Evolutionary conservation across 805 yeast genomes (phyloP), one percentile per base, ranked within the genome.

Genomic region (Grigorovia humatica): DNA sequence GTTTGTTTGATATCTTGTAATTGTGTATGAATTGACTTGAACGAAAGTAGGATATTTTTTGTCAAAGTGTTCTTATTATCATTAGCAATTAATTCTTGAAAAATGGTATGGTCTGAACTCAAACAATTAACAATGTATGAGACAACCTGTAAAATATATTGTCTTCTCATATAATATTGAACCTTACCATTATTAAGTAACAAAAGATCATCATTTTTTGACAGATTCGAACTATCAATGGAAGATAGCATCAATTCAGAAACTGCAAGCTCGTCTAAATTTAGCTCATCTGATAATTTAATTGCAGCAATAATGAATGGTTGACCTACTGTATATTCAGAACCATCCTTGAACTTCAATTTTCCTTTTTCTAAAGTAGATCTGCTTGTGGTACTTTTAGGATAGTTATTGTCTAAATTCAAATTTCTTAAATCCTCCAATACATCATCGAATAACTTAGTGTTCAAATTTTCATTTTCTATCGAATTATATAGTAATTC

Each of bases 181-280:
- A 85, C 77, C 53, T 81, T 77, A 1, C 93, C 96, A 19, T 77
- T 72, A 57, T 84, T 89, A 8, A 74, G 55, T 32, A 78, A 63
- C 13, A 63, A 27, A 13, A 55, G 48, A 47, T 55, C 58, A 18
- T 53, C 57, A 20, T 49, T 52, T 23, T 58, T 56, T 6, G 27
- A 27, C 19, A 43, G 44, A 32, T 53, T 52, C n/a, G 57, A 38
- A 32, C 54, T 69, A 54, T 55, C 64, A 63, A 42, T 61, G 20
- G 49, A 42, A 2, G 77, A 70, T 11, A 69, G 69, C 59, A 90
- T 72, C 29, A 87, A 62, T 61, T 88, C 86, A 1, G 95, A 93
- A 1, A 87, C 77, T 2, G 78, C 72, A 30, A 85, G 49, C 64
- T 91, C 97, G 66, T 91, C 95, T 49, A 91, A 70, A 48, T 85